Evolutionary conservation across 2,329 filamentous ascomycete genomes (phyloP).

Genomic region (Pestalotiopsis sp.): DNA sequence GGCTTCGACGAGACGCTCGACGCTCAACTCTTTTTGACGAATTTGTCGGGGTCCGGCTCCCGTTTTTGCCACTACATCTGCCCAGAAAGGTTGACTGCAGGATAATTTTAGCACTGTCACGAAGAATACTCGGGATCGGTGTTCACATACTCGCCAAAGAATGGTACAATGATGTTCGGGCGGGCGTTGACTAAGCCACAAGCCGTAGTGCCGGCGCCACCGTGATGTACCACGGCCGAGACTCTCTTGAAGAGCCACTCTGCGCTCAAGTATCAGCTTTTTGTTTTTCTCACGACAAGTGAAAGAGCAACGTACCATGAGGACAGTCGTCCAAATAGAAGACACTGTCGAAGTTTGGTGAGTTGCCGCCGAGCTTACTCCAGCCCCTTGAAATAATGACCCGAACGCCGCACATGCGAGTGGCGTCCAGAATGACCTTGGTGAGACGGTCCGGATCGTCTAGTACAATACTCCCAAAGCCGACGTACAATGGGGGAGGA

Average conservation of each 20-base stretch:
- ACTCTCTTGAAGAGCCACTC: conserved; percentile 61
- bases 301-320: conserved; percentile 30
- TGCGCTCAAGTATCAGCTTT: neutral
- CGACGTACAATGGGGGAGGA: conserved; percentile 48
- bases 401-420: conserved; percentile 43
- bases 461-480: conserved; percentile 54
- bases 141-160: conserved; percentile 45
- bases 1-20: conserved; percentile 35
- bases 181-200: conserved; percentile 52
- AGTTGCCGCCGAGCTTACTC: conserved; percentile 22
- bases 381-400: conserved; percentile 49
- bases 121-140: too few relatives aligned
- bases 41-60: conserved; percentile 39
- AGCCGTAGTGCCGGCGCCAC: conserved; percentile 62
- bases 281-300: neutral
- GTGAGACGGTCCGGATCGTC: conserved; percentile 44
- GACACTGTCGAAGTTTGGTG: conserved; percentile 27
- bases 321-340: conserved; percentile 57
- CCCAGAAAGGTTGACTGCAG: conserved; percentile 42
- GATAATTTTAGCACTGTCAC: neutral
- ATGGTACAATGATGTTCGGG: conserved; percentile 58
- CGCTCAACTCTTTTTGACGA: conserved; percentile 35
- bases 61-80: conserved; percentile 38
- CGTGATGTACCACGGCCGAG: conserved; percentile 59
- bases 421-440: conserved; percentile 41